Conservation (phyloP, 768 basidiomycete species). For the Suillus alpinus region DNA sequence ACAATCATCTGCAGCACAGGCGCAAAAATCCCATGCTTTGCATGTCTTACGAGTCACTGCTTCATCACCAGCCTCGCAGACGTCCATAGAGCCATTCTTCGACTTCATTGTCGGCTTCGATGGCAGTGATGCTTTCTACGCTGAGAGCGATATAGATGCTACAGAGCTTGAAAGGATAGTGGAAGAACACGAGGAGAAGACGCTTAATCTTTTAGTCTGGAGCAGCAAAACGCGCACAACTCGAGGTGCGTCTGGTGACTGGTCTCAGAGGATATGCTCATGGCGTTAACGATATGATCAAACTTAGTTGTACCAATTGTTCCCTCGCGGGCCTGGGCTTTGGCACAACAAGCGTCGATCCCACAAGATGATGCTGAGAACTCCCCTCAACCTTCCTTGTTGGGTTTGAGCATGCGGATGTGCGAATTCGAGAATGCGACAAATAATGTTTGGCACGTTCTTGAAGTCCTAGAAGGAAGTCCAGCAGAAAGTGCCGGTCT, state of each 20-base stretch:
- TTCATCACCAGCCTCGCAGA: conserved; percentile 82
- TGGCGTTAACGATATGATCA: neutral
- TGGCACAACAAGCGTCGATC: conserved; percentile 36
- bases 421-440: conserved; percentile 87
- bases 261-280: neutral
- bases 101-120: conserved; percentile 91
- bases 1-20: conserved; percentile 55
- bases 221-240: conserved; percentile 74
- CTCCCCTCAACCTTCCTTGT: conserved; percentile 74
- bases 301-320: conserved; percentile 72
- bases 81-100: conserved; percentile 88
- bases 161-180: conserved; percentile 76
- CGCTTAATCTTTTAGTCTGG: conserved; percentile 76
- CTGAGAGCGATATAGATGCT: conserved; percentile 58
- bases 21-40: conserved; percentile 48
- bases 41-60: conserved; percentile 91
- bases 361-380: conserved; percentile 39
- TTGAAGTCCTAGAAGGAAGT: conserved; percentile 94
- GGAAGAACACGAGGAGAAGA: conserved; percentile 72
- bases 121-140: conserved; percentile 58
- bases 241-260: conserved; percentile 51
- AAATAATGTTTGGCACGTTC: conserved; percentile 97
- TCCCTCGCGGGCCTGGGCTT: conserved; percentile 85
- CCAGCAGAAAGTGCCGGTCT: conserved; percentile 96
- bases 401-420: conserved; percentile 91